These are phyloP conservation scores for Wickerhamiella dianesei DNA, from an alignment of 805 yeast species.

Conservation along the genomic window DNA sequence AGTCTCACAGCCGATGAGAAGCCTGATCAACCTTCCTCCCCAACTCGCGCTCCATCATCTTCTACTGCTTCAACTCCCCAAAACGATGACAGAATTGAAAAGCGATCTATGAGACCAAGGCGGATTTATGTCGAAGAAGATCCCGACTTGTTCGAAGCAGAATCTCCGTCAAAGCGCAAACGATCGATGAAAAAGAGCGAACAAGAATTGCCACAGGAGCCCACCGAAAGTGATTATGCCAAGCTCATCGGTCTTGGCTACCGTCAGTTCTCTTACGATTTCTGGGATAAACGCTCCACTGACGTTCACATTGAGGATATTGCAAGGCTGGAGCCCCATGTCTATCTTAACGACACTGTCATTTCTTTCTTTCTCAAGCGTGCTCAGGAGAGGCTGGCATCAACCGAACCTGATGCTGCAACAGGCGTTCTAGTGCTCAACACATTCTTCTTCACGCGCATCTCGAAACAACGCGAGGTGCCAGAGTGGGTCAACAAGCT, in stretches of 20 bases:
- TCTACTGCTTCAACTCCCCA: too few relatives aligned
- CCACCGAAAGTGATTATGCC: slow-evolving; percentile 8
- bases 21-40: too few relatives aligned
- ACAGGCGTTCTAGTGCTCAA: slow-evolving; percentile 48
- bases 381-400: slow-evolving; percentile 22
- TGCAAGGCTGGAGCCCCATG: slow-evolving; percentile 60
- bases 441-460: slow-evolving; percentile 67
- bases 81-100: too few relatives aligned
- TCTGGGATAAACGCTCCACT: slow-evolving; percentile 41
- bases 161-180: not conserved
- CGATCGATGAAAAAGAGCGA: not conserved
- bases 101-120: not conserved
- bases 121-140: not conserved
- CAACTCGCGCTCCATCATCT: too few relatives aligned
- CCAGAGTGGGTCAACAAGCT: slow-evolving; percentile 56
- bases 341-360: slow-evolving; percentile 81
- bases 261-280: slow-evolving; percentile 17
- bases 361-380: slow-evolving; percentile 64
- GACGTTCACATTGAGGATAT: slow-evolving; percentile 58
- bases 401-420: slow-evolving; percentile 22
- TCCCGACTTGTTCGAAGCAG: not conserved
- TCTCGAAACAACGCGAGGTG: slow-evolving; percentile 37
- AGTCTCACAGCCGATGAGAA: too few relatives aligned
- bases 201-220: slow-evolving; percentile 7
- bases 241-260: slow-evolving; percentile 5